A percentile compares a stretch with the other conserved stretches of the same genome.
Conservation (phyloP, 306 rosid species). For the Pyrus bretschneideri region DNA sequence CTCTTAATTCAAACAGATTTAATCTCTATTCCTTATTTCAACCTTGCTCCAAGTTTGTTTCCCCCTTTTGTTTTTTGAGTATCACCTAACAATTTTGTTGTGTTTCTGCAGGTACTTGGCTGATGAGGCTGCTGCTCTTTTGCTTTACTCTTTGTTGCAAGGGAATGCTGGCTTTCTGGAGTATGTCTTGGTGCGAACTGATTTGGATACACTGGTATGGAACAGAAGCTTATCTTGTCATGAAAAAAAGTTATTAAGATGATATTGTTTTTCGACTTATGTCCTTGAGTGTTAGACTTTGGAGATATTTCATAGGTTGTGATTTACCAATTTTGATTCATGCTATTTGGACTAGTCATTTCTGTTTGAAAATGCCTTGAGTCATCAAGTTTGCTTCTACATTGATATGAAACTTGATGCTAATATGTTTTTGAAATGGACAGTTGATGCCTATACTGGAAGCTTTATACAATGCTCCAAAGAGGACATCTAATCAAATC, state of each 20-base stretch:
- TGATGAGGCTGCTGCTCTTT: constrained; percentile 89
- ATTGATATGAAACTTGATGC: constrained; percentile 4
- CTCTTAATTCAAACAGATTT: background rate
- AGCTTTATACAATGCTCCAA: constrained; percentile 84
- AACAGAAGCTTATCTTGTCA: constrained; percentile 14
- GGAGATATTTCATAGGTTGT: background rate
- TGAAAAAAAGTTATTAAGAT: background rate
- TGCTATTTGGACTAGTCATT: background rate
- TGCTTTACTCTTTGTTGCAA: constrained; percentile 90
- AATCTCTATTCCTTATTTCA: background rate
- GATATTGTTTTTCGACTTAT: too few relatives aligned
- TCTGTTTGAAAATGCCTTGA: background rate
- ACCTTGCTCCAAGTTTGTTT: background rate
- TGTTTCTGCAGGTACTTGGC: constrained; percentile 63
- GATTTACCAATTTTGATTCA: background rate
- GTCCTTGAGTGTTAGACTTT: background rate
- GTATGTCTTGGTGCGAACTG: constrained; percentile 98
- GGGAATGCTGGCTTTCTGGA: constrained; percentile 91
- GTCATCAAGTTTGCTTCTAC: background rate
- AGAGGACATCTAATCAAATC: constrained; percentile 84
- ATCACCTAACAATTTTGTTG: constrained; percentile 1
- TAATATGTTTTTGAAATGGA: constrained; percentile 33
- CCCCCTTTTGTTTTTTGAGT: background rate
- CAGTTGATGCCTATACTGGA: constrained; percentile 97
- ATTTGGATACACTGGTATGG: constrained; percentile 94